Conservation (phyloP, 306 rosid genomes). For the Crataegus laevigata region DNA sequence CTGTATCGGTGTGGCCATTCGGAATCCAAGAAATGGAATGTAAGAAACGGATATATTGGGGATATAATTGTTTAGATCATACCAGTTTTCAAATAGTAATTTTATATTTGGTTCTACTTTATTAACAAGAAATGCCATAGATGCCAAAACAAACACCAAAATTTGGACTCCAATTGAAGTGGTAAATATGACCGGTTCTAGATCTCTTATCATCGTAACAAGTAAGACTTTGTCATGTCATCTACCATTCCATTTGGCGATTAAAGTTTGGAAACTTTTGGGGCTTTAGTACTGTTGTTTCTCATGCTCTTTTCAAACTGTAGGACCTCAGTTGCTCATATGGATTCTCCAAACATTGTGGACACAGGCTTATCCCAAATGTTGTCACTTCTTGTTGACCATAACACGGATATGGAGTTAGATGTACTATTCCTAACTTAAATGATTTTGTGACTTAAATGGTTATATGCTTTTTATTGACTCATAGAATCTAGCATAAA, state of each 20-base stretch:
- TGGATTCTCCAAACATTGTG: constrained; percentile 75
- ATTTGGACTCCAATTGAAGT: background rate
- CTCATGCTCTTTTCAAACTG: constrained; percentile 8
- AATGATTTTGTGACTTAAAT: background rate
- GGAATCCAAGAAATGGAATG: constrained; percentile 63
- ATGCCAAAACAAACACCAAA: background rate
- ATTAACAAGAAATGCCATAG: background rate
- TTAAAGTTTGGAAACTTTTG: background rate
- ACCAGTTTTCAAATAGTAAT: background rate
- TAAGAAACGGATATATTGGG: constrained; percentile 27
- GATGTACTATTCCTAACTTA: constrained; percentile 37
- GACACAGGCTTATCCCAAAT: constrained; percentile 72
- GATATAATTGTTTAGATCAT: constrained; percentile 1
- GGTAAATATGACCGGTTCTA: background rate
- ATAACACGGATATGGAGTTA: constrained; percentile 35
- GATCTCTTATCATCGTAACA: background rate
- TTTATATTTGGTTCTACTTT: constrained; percentile 1
- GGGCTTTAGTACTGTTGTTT: background rate
- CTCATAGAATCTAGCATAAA: constrained; percentile 9
- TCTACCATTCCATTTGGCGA: background rate
- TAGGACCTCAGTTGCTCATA: constrained; percentile 74
- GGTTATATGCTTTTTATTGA: background rate
- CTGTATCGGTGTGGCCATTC: constrained; percentile 71
- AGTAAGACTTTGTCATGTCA: background rate
- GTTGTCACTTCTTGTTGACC: constrained; percentile 43